Conservation (phyloP, 2,329 filamentous ascomycete species). For the Fusarium sp. region DNA sequence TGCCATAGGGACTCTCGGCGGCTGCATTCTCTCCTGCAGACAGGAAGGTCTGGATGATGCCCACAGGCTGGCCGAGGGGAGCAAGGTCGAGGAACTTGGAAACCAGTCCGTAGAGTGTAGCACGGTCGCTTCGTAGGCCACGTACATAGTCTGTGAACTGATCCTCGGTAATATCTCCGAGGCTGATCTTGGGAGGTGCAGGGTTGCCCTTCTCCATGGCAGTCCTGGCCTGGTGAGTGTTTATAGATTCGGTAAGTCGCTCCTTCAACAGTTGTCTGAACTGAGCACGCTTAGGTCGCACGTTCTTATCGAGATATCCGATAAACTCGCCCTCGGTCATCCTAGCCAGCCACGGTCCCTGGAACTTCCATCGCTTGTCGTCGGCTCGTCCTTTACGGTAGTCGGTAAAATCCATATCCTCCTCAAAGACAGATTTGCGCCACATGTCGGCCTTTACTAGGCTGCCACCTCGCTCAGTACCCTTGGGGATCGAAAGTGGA, state of each 20-base stretch:
- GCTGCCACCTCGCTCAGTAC: conserved; percentile 38
- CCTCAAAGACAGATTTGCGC: conserved; percentile 72
- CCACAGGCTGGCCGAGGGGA: conserved; percentile 60
- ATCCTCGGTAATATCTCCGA: conserved; percentile 62
- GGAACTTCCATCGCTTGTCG: conserved; percentile 75
- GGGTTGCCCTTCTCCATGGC: conserved; percentile 59
- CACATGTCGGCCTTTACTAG: conserved; percentile 43
- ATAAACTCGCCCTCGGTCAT: conserved; percentile 74
- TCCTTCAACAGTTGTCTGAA: conserved; percentile 69
- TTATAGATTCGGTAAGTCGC: conserved; percentile 64
- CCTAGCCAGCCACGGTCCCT: conserved; percentile 76
- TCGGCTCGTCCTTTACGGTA: conserved; percentile 55
- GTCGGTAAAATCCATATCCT: conserved; percentile 68
- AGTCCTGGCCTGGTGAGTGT: conserved; percentile 53
- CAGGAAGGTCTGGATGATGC: conserved; percentile 48
- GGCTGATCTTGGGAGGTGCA: conserved; percentile 49
- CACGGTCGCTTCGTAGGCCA: conserved; percentile 66
- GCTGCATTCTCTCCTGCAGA: conserved; percentile 46
- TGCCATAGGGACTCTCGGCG: conserved; percentile 62
- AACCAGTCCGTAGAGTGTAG: conserved; percentile 67
- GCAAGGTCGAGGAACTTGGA: conserved; percentile 75
- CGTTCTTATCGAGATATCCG: conserved; percentile 67
- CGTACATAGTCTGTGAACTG: conserved; percentile 68
- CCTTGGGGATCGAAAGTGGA: conserved; percentile 72
- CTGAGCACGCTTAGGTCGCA: conserved; percentile 66